Evolutionary conservation across 495 filamentous ascomycete species (phyloP).

Genomic region (Penicillium riverlandense): DNA sequence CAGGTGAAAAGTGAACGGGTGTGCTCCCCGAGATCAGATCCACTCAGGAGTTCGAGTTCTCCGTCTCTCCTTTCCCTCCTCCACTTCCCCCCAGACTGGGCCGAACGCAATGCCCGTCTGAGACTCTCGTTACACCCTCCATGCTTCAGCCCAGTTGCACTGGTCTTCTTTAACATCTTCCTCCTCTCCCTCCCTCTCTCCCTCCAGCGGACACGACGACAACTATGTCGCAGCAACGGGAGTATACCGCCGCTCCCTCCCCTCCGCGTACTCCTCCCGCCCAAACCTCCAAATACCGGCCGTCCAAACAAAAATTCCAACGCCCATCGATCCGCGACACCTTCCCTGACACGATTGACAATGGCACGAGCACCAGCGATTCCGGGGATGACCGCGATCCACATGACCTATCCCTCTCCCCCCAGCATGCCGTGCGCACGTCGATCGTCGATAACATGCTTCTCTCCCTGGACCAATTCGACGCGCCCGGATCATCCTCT

Average conservation of each 20-base stretch:
- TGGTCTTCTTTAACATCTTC: background rate
- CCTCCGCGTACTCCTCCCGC: constrained; percentile 43
- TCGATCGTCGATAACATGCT: constrained; percentile 92
- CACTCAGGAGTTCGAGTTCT: too few relatives aligned
- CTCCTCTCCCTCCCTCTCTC: too few relatives aligned
- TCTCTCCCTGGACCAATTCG: constrained; percentile 77
- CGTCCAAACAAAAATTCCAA: constrained; percentile 21
- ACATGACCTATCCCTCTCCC: constrained; percentile 76
- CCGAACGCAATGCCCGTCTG: constrained; percentile 14
- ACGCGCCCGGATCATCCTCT: constrained; percentile 39
- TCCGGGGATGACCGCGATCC: constrained; percentile 59
- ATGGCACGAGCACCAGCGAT: constrained; percentile 33
- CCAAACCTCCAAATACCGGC: constrained; percentile 22
- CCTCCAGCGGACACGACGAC: too few relatives aligned
- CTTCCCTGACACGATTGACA: constrained; percentile 42
- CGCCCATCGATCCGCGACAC: constrained; percentile 41
- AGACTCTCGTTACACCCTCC: background rate
- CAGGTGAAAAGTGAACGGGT: too few relatives aligned
- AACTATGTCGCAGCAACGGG: constrained; percentile 28
- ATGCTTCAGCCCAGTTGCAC: background rate
- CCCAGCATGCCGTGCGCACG: constrained; percentile 68
- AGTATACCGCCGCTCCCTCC: constrained; percentile 17
- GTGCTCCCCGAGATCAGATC: too few relatives aligned
- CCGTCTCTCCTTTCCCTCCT: background rate
- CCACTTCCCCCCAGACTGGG: background rate